Base-by-base conservation (phyloP, 2,329 filamentous ascomycete genomes). In the Colletotrichum tabaci region DNA sequence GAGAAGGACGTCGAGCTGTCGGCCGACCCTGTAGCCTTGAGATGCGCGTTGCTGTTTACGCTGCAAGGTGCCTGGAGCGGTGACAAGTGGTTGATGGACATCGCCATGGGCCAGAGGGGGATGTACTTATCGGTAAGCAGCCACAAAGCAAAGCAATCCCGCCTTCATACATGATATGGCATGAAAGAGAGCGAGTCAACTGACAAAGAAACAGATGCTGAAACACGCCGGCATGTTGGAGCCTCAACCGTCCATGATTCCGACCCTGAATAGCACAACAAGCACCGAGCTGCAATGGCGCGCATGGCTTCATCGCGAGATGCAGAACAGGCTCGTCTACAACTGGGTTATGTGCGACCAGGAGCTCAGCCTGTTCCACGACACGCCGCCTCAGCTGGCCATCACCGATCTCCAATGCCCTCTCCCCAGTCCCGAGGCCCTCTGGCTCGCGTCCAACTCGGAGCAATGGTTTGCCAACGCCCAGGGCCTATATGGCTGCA, bases 61-160 rank as follows among this genome's bases (percentile, higher is more conserved):
- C 86, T 91, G 1, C 86, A 92, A 35, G 91, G 91, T 9, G 90
- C 90, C 1, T 94, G 92, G 92, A 92, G 91, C 77, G 92, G 92
- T 56, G 91, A 93, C 79, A 93, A 93, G 80, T 93, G 91, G 91
- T 89, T 93, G 74, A 93, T 93, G 91, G 91, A 93, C 76, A 92
- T 93, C 74, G 89, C 91, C 52, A 92, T 93, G 90, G 91, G 91
- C 40, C 92, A 93, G 79, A 87, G 91, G 58, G 90, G 90, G 68
- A 93, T 93, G 90, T 93, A 93, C 78, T 87, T 92, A 71, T 87
- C 91, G 70, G 87, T 88, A 76, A 83, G 86, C 78, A 30, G n/a
- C 8, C 44, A 47, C 26, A 13, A 21, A 55, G 4, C 26, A 26
- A 26, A 26, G 4, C 26, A 4, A 26, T 26, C 4, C 26, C 26